Evolutionary conservation across 2,329 filamentous ascomycete genomes (phyloP), one percentile per base, ranked within the genome.

Genomic region (Penicillium sp.): DNA sequence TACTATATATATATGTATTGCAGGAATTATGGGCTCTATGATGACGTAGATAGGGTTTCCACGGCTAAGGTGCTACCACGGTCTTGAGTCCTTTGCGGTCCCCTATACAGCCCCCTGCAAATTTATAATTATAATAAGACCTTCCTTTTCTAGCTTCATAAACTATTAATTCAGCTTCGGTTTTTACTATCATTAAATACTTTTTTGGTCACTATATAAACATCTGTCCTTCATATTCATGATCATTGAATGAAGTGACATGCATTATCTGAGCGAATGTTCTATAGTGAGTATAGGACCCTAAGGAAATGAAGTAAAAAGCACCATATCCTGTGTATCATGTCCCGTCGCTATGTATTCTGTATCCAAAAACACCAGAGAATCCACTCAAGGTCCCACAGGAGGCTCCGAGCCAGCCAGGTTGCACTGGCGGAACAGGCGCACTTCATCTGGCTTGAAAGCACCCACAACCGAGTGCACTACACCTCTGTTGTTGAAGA

Each of bases 391-490:
- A 5, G 59, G 48, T 9, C 57, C 61, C 9, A 61, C 40, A 2
- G 61, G 61, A 3, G 59, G 46, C 35, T 67, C 62, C 18, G 59
- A 65, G 10, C 62, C 65, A n/a, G 88, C 87, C 69, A 91, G 77
- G 67, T 92, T 91, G 71, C 88, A 92, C 75, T 92, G 88, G 56
- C 88, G 75, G 66, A 92, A 91, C 53, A 92, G 68, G 40, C 88
- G 74, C 28, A 90, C 83, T 74, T 91, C 87, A n/a, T 87, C 81
- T 44, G 85, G 81, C 7, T 79, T 79, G 69, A 92, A 91, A 1
- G 85, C 85, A 1, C 88, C 88, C 0, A 89, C 87, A 1, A 92
- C 88, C 3, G 82, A 86, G 69, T 92, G 88, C 50, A 91, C 67
- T 14, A 90, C 77, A 1, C 88, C 88, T 9, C 87, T 82, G 65